These are phyloP conservation scores for Ruellia speciosa DNA, from an alignment of 305 asterid genomes.

Conservation along the genomic window DNA sequence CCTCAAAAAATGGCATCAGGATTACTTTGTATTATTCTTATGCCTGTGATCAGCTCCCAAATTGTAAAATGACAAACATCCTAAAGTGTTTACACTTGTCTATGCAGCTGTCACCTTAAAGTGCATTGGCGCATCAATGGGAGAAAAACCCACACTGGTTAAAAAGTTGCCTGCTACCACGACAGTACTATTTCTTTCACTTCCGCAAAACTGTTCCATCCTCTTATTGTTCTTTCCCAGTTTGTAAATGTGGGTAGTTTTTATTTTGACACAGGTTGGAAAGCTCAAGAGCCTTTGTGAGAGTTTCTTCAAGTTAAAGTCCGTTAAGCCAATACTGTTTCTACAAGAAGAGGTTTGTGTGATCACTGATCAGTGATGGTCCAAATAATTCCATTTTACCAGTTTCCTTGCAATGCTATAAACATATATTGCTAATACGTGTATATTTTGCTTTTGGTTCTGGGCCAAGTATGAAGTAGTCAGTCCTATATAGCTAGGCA, in stretches of 20 bases:
- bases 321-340: slow-evolving; percentile 58
- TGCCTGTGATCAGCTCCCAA: slow-evolving; percentile 11
- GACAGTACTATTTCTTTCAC: slow-evolving; percentile 39
- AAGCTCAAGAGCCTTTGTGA: slow-evolving; percentile 81
- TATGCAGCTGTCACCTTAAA: slow-evolving; percentile 68
- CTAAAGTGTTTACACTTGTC: slow-evolving; percentile 9
- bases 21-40: slow-evolving; percentile 54
- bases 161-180: slow-evolving; percentile 79
- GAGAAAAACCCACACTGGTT: slow-evolving; percentile 61
- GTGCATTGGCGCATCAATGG: slow-evolving; percentile 85
- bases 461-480: too few relatives aligned
- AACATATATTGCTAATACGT: too few relatives aligned
- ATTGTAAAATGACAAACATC: slow-evolving; percentile 3
- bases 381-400: background rate
- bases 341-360: slow-evolving; percentile 82
- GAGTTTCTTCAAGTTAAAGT: slow-evolving; percentile 87
- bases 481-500: too few relatives aligned
- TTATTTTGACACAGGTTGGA: slow-evolving; percentile 51
- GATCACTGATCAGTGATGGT: background rate
- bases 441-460: too few relatives aligned
- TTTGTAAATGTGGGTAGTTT: slow-evolving; percentile 8
- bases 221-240: slow-evolving; percentile 9
- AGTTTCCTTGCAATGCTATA: too few relatives aligned
- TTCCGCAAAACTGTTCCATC: slow-evolving; percentile 2
- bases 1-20: slow-evolving; percentile 86